Percentiles rank a stretch among this genome's conserved stretches.
These are phyloP conservation scores for Paecilomyces sp. DNA, from an alignment of 2,329 filamentous ascomycete genomes.

Conservation along the genomic window DNA sequence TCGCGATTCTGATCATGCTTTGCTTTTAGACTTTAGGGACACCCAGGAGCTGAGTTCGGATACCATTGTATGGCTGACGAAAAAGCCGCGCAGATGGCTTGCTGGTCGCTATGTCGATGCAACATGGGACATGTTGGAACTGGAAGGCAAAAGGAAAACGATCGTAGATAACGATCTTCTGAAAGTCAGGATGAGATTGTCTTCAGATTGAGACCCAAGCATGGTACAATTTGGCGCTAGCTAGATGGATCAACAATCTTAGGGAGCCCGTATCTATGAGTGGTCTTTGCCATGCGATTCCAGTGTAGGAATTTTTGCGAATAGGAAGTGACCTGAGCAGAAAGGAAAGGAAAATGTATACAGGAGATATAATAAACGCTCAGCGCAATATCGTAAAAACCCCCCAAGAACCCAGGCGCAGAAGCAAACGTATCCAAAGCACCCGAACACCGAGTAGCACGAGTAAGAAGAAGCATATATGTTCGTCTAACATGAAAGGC, in stretches of 20 bases:
- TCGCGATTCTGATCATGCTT: constrained; percentile 6
- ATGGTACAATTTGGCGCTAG: neutral
- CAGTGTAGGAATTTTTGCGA: neutral
- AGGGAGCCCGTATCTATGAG: neutral
- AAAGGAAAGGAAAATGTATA: neutral
- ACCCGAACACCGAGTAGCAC: neutral
- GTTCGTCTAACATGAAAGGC: neutral
- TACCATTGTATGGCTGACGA: constrained; percentile 38
- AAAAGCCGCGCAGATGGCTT: constrained; percentile 39
- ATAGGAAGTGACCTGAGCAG: neutral
- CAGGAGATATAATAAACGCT: neutral
- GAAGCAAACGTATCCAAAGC: neutral
- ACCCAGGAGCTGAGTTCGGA: constrained; percentile 36
- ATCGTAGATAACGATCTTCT: constrained; percentile 22
- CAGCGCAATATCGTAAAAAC: neutral
- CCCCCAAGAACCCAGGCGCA: neutral
- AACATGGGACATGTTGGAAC: constrained; percentile 44
- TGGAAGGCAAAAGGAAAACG: constrained; percentile 34
- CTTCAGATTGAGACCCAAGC: neutral
- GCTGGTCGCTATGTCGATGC: constrained; percentile 37
- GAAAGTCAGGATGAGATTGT: neutral
- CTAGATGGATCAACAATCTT: neutral
- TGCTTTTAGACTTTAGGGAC: constrained; percentile 20
- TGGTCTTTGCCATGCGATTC: neutral
- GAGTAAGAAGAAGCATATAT: neutral